Evolutionary conservation across 148 eudicot species (phyloP), one percentile per base, ranked within the genome.

Genomic region (Tetragonia tetragonoides): DNA sequence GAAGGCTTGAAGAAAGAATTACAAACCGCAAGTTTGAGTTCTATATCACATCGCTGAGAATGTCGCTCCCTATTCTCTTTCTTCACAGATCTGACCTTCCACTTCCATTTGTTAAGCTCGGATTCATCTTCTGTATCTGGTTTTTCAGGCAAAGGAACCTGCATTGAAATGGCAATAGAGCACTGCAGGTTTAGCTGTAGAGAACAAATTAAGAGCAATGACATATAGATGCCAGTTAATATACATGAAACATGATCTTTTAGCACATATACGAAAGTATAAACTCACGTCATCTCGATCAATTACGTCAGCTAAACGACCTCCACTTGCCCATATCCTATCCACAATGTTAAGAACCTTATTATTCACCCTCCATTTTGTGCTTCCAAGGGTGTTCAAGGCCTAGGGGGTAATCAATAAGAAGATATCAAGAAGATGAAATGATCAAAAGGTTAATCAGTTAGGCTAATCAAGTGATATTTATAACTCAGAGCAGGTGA

Each of bases 281-380:
- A 64, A 74, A 85, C 97, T 83, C 84, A 93, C 99, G 82, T 95
- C 97, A 80, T 86, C 78, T 14, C 90, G 91, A 74, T 93, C 94
- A 86, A 95, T 93, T 82, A 95, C 83, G 81, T 83, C 90, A 79
- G 86, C 99, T 79, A 95, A 87, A 47, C 87, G 78, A 73, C 97
- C 99, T 80, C 99, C 99, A 81, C 84, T 85, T 42, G 86, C 84
- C 99, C 99, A 95, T 70, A 95, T 89, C 76, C 87, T 88, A 77
- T 93, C 97, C 82, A 95, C 84, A 62, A 91, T 70, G 59, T 70
- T 53, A 74, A 95, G 93, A 66, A 95, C 92, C 81, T 87, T 93
- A 44, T 85, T 93, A 84, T 95, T 93, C 70, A 95, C 86, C 88
- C 97, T 90, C 99, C 99, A 95, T 87, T 81, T 95, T 40, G 92